Percentiles rank a stretch among this genome's conserved stretches.
Evolutionary conservation across 2,329 filamentous ascomycete genomes (phyloP).

Genomic region (Colletotrichum acutatum): DNA sequence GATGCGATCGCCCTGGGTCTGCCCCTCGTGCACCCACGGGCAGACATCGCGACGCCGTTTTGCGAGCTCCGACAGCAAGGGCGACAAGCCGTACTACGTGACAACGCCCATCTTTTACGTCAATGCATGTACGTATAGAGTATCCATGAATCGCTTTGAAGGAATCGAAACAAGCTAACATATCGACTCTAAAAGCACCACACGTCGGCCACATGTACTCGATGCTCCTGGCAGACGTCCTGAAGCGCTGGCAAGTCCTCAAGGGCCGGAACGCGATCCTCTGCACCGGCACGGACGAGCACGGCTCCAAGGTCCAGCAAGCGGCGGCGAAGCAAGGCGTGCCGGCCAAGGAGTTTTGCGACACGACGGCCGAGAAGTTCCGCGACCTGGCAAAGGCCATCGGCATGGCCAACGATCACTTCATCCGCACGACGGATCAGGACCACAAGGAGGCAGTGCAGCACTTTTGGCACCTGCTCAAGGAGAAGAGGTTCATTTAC

Average conservation of each 20-base stretch:
- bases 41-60: slow-evolving; percentile 41
- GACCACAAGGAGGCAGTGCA: slow-evolving; percentile 87
- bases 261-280: slow-evolving; percentile 78
- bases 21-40: slow-evolving; percentile 42
- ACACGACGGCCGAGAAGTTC: slow-evolving; percentile 84
- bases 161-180: slow-evolving; percentile 32
- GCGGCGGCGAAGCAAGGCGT: slow-evolving; percentile 79
- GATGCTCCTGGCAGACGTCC: slow-evolving; percentile 88
- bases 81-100: slow-evolving; percentile 86
- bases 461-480: slow-evolving; percentile 87
- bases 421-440: slow-evolving; percentile 90
- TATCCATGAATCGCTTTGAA: not conserved
- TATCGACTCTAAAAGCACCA: slow-evolving; percentile 69
- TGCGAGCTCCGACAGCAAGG: slow-evolving; percentile 36
- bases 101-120: slow-evolving; percentile 99
- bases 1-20: slow-evolving; percentile 41
- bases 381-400: slow-evolving; percentile 76
- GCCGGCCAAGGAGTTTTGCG: slow-evolving; percentile 86
- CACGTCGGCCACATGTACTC: slow-evolving; percentile 96
- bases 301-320: slow-evolving; percentile 96
- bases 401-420: slow-evolving; percentile 82
- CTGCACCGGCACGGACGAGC: slow-evolving; percentile 94
- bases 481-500: slow-evolving; percentile 83
- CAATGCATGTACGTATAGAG: slow-evolving; percentile 80
- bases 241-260: slow-evolving; percentile 91